phyloP scores from a whole-genome alignment of 306 rosid genomes.

The Leucaena leucocephala region DNA sequence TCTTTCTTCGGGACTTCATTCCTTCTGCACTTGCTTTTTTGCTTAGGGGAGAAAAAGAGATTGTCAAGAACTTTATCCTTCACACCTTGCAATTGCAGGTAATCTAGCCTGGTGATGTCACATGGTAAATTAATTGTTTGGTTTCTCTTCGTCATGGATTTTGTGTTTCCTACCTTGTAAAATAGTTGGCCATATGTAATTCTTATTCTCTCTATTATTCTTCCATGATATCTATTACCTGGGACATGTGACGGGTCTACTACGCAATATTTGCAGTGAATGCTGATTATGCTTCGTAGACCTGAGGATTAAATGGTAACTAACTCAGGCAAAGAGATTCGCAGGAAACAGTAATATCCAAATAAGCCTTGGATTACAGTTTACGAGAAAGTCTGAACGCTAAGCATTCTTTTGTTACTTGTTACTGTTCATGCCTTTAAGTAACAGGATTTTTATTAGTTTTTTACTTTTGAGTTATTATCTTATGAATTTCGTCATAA shows the following conservation, averaged over 20 bases:
- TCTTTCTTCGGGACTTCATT: constrained; percentile 81
- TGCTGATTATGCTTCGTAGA: not conserved
- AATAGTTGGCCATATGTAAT: not conserved
- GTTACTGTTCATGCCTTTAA: constrained; percentile 1
- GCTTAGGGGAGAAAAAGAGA: constrained; percentile 82
- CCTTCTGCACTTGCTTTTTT: constrained; percentile 96
- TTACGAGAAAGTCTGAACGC: not conserved
- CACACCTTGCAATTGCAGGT: constrained; percentile 96
- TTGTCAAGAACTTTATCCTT: constrained; percentile 89
- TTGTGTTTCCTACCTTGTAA: not conserved
- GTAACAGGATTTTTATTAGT: too few species aligned
- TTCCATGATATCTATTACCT: not conserved
- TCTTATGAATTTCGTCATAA: too few species aligned
- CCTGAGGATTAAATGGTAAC: not conserved
- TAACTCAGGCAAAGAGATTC: not conserved
- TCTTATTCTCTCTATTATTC: not conserved
- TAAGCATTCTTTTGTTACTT: not conserved
- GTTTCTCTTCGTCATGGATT: not conserved
- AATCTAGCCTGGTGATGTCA: not conserved
- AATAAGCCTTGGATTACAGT: constrained; percentile 42
- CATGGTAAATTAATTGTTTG: not conserved
- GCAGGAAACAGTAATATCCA: constrained; percentile 66
- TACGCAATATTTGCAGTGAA: not conserved
- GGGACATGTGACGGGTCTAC: not conserved
- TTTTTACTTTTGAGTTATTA: too few species aligned